Evolutionary conservation across 305 asterid genomes (phyloP).

Genomic region (Fraxinus platypoda): DNA sequence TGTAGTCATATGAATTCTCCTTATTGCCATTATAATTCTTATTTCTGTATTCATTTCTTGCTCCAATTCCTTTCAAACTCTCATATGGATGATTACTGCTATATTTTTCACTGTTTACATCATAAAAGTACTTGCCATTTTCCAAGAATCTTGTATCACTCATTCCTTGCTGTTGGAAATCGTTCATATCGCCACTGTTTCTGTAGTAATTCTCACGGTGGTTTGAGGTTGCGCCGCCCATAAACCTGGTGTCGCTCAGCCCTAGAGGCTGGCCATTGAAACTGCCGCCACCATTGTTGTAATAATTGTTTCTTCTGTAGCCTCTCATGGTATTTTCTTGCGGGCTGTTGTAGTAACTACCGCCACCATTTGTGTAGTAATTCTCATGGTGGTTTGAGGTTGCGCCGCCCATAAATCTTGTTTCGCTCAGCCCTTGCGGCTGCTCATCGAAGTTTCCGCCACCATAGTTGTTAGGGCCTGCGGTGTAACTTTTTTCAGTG

Average conservation of each 20-base stretch:
- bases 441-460: conserved; percentile 33
- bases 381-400: conserved; percentile 7
- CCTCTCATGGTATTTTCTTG: conserved; percentile 17
- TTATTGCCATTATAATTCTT: neutral
- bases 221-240: conserved; percentile 5
- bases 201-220: conserved; percentile 16
- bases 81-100: conserved; percentile 47
- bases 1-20: neutral
- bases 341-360: conserved; percentile 24
- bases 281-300: conserved; percentile 31
- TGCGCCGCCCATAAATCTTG: conserved; percentile 9
- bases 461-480: conserved; percentile 13
- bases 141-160: conserved; percentile 66
- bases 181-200: conserved; percentile 21
- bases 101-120: conserved; percentile 35
- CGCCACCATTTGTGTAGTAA: conserved; percentile 8
- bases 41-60: conserved; percentile 24
- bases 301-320: conserved; percentile 24
- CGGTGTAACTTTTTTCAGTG: conserved; percentile 20
- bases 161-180: conserved; percentile 54
- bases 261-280: conserved; percentile 36
- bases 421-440: conserved; percentile 26
- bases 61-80: conserved; percentile 27
- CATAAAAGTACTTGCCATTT: conserved; percentile 54
- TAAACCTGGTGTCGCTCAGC: conserved; percentile 9